A percentile compares a stretch with the other conserved stretches of the same genome.
phyloP scores from a whole-genome alignment of 768 basidiomycete species.

The Floccularia luteovirens region DNA sequence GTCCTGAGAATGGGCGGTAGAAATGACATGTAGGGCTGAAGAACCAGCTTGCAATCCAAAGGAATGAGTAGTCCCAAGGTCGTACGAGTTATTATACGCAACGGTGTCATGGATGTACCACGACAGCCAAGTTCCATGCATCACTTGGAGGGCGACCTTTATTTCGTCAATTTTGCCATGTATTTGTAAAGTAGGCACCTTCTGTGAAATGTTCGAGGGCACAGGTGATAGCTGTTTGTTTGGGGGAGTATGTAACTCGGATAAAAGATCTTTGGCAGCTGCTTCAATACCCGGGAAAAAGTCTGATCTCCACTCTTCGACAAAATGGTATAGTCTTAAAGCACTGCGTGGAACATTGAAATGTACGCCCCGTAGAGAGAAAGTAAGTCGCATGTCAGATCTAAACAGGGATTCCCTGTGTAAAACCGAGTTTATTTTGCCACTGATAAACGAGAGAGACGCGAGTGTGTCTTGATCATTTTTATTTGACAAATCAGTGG shows the following conservation, averaged over 20 bases:
- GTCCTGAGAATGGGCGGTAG: conserved; percentile 29
- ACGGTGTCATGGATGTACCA: conserved; percentile 55
- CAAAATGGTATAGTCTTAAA: conserved; percentile 67
- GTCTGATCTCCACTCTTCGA: conserved; percentile 78
- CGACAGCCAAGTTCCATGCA: conserved; percentile 84
- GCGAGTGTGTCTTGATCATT: conserved; percentile 54
- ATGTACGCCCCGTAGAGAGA: conserved; percentile 35
- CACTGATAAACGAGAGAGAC: conserved; percentile 40
- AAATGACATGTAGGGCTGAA: conserved; percentile 53
- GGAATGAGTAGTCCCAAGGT: conserved; percentile 19
- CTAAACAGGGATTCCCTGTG: conserved; percentile 36
- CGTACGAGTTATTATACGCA: conserved; percentile 35
- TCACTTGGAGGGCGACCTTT: conserved; percentile 67
- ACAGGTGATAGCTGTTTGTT: conserved; percentile 23
- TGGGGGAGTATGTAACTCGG: conserved; percentile 46
- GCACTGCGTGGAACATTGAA: conserved; percentile 75
- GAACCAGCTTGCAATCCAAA: conserved; percentile 65
- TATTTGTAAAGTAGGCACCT: conserved; percentile 32
- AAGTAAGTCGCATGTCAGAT: conserved; percentile 31
- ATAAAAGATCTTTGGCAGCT: conserved; percentile 54
- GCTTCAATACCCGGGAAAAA: conserved; percentile 71
- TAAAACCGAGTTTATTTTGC: conserved; percentile 36
- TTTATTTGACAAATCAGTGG: conserved; percentile 25
- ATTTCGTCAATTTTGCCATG: conserved; percentile 44
- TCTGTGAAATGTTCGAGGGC: conserved; percentile 17